phyloP scores from a whole-genome alignment of 441 rosid genomes.

The Mallotus japonicus region DNA sequence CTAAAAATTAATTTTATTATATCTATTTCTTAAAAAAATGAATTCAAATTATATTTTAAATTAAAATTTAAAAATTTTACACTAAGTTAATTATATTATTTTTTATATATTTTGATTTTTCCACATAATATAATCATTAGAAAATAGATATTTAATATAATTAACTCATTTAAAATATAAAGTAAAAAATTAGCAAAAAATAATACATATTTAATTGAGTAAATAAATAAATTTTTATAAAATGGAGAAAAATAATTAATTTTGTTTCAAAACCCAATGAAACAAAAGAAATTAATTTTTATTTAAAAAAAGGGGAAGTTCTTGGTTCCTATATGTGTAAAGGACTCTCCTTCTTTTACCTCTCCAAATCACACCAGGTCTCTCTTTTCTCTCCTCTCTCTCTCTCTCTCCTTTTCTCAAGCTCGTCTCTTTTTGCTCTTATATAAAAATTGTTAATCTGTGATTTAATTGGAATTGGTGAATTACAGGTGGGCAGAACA shows the following conservation, averaged over 20 bases:
- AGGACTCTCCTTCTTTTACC: constrained; percentile 23
- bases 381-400: constrained; percentile 3
- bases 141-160: too few species aligned
- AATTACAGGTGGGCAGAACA: constrained; percentile 23
- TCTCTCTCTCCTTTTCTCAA: constrained; percentile 9
- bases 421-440: background rate
- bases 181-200: too few species aligned
- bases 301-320: background rate
- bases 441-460: background rate
- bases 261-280: too few species aligned
- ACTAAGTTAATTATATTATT: too few species aligned
- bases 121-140: too few species aligned
- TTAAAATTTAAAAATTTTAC: too few species aligned
- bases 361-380: constrained; percentile 32
- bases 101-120: too few species aligned
- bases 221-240: too few species aligned
- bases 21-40: too few species aligned
- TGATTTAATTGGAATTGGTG: constrained; percentile 7
- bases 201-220: background rate
- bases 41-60: too few species aligned
- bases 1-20: too few species aligned
- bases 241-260: background rate
- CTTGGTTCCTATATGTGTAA: background rate
- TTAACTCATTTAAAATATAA: too few species aligned
- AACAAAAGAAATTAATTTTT: background rate